Base-by-base conservation (phyloP, 768 basidiomycete species). In the Cytidiella melzeri region DNA sequence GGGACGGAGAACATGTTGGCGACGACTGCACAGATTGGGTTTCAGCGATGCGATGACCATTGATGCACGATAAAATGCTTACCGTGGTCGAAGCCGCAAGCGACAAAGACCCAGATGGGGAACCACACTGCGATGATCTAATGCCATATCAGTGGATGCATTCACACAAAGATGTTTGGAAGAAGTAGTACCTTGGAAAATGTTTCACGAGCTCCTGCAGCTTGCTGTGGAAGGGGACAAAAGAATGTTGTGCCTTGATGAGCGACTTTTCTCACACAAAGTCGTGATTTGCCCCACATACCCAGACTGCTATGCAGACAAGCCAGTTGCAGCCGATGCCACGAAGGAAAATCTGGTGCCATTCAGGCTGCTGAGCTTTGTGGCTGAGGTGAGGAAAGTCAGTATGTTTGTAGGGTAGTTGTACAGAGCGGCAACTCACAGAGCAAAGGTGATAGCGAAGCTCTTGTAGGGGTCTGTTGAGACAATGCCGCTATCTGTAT, bases 301-400 rank as follows among this genome's bases (percentile, higher is more conserved):
- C 85, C 84, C 85, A 87, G 48, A 87, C 69, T 1, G 84, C 85
- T 4, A 86, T 65, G 52, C 74, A 83, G 30, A 87, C 85, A 1
- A 87, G 71, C 84, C 83, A 87, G 55, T 87, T 87, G 55, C 85
- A 87, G 5, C 76, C 85, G 54, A 87, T 84, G 0, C 84, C 85
- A 13, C 84, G 71, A 18, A 87, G 64, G 65, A 87, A 80, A 30
- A 87, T 81, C 60, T 87, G 79, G 61, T 85, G 72, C 84, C 84
- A 87, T 26, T 72, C 64, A 1, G 85, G 85, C 10, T 79, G 76
- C 1, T 66, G 65, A 1, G 84, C 84, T 60, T 86, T 87, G 34
- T 75, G 61, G 41, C 84, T 86, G 43, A 27, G 15, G 13, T 26
- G n/a, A 19, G 25, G n/a, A n/a, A n/a, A n/a, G n/a, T n/a, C n/a